Percentiles rank a stretch among this genome's conserved stretches.
Conservation (phyloP, 1,284 basidiomycete genomes). For the Ceratobasidium papillatum region DNA sequence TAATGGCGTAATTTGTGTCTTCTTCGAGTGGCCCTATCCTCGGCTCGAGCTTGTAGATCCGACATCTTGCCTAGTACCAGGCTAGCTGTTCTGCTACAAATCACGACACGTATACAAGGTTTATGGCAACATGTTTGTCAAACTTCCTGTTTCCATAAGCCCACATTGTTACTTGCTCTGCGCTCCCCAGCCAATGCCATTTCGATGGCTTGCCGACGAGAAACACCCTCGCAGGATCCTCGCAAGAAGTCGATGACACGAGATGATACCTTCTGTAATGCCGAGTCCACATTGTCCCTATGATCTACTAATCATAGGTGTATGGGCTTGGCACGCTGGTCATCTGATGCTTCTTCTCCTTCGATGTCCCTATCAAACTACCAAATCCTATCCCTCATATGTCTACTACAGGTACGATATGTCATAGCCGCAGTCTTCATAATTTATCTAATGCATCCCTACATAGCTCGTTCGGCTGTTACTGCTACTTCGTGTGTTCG, state of each 20-base stretch:
- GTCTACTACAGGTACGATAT: not conserved
- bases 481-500: not conserved
- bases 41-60: not conserved
- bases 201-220: not conserved
- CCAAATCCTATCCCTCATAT: not conserved
- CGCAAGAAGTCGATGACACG: constrained; percentile 19
- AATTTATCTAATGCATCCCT: not conserved
- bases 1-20: not conserved
- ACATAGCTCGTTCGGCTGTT: not conserved
- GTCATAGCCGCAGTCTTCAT: not conserved
- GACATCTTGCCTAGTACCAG: not conserved
- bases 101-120: not conserved
- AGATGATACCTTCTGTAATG: not conserved
- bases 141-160: not conserved
- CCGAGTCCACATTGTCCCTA: no score
- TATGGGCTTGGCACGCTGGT: constrained; percentile 9
- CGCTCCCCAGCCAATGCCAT: not conserved
- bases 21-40: not conserved
- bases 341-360: not conserved
- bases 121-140: not conserved
- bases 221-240: constrained; percentile 7
- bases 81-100: not conserved
- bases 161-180: not conserved
- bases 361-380: not conserved
- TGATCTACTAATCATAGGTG: not conserved